Base-by-base conservation (phyloP, 129 eudicot genomes). In the Saposhnikovia divaricata region DNA sequence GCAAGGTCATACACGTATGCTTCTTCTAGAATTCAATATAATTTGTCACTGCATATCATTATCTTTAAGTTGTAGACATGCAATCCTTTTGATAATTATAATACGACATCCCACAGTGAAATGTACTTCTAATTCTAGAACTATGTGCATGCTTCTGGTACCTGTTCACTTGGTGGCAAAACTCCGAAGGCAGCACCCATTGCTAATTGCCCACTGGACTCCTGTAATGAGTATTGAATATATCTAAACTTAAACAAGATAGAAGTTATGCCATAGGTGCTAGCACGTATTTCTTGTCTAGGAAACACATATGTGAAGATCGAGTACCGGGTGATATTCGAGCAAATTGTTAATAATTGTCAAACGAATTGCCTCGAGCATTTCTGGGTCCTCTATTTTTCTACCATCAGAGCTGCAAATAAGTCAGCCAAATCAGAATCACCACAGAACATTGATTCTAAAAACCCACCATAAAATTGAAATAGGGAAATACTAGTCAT, bases 141-240 rank as follows among this genome's bases (percentile, higher is more conserved):
- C 21, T 31, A 27, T 65, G 40, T 28, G 2, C 46, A 16, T 38
- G 44, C 25, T 72, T 72, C 42, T 3, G n/a, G 19, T 73, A 90
- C 96, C 97, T 85, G 76, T 23, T 88, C 78, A 59, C 70, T 74
- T 78, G 95, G 95, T 74, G 86, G 87, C 80, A 75, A 72, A 44
- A 89, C 81, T 43, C 98, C 97, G 79, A 95, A 95, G 81, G 98
- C 90, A 82, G 88, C 92, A 77, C 97, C 98, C 98, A 95, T 84
- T 11, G 97, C 97, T 84, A 95, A 81, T 80, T 87, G 96, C 40
- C 86, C 82, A 81, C 98, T 95, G 74, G 98, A 95, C 80, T 95
- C 98, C 96, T 92, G 88, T 47, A 80, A 68, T 66, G 72, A 66
- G 61, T 81, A 75, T 66, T 74, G 59, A 76, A 74, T 34, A 78